Evolutionary conservation across 768 basidiomycete genomes (phyloP).

Genomic region (Trametes maxima): DNA sequence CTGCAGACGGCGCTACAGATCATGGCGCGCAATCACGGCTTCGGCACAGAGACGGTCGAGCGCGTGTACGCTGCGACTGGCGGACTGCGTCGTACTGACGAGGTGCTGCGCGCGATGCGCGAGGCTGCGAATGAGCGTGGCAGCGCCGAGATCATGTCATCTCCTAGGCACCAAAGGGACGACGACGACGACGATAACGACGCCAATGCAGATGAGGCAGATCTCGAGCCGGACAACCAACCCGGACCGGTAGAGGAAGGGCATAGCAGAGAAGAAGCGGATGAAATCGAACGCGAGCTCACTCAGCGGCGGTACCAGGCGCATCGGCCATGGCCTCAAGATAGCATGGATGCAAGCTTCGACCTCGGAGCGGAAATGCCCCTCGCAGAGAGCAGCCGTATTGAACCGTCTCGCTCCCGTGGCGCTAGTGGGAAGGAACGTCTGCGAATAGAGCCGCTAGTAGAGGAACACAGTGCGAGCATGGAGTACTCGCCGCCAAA

Average conservation of each 20-base stretch:
- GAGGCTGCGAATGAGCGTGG: conserved; percentile 37
- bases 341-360: neutral
- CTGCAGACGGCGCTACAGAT: conserved; percentile 36
- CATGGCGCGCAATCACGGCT: conserved; percentile 51
- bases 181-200: neutral
- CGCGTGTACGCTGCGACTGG: conserved; percentile 38
- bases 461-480: neutral
- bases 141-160: neutral
- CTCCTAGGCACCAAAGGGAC: neutral
- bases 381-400: conserved; percentile 16
- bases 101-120: conserved; percentile 41
- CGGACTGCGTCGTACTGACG: conserved; percentile 43
- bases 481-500: conserved; percentile 28
- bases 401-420: neutral
- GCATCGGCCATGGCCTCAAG: neutral
- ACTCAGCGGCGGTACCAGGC: neutral
- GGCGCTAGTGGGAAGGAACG: conserved; percentile 3
- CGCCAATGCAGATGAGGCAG: neutral
- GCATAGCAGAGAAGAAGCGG: neutral
- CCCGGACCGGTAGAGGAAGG: neutral
- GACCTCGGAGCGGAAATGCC: conserved; percentile 3
- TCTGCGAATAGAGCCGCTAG: conserved; percentile 13
- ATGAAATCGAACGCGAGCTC: conserved; percentile 15
- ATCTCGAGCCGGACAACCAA: neutral
- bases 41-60: conserved; percentile 43